Evolutionary conservation across 257 asterid species (phyloP).

Genomic region (Eucommia ulmoides): DNA sequence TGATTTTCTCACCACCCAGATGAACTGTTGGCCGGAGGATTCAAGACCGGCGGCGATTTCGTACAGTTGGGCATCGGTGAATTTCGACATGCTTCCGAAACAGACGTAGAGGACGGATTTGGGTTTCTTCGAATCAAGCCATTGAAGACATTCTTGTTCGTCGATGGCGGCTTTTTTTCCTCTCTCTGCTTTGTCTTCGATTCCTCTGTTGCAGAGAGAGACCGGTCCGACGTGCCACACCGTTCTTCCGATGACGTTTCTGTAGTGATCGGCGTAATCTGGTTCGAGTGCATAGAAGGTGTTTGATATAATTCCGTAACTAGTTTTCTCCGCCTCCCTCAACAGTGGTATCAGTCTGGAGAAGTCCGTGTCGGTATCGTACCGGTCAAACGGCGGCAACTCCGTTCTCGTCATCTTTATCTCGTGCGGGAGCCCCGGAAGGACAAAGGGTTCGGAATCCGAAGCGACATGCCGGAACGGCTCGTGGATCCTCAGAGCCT

Average conservation of each 20-base stretch:
- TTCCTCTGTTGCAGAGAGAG: constrained; percentile 20
- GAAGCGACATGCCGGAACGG: too few species aligned
- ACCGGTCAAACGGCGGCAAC: constrained; percentile 27
- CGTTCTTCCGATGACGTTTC: constrained; percentile 18
- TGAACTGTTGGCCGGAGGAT: constrained; percentile 25
- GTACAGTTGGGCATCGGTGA: constrained; percentile 16
- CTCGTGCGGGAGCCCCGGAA: constrained; percentile 26
- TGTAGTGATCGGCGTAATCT: constrained; percentile 22
- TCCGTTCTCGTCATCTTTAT: constrained; percentile 22
- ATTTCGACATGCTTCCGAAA: constrained; percentile 29
- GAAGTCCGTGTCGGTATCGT: constrained; percentile 16
- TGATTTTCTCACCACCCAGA: constrained; percentile 34
- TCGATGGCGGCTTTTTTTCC: constrained; percentile 24
- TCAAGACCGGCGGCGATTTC: constrained; percentile 33
- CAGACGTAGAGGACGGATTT: constrained; percentile 32
- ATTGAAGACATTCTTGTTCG: constrained; percentile 14
- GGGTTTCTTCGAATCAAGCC: constrained; percentile 25
- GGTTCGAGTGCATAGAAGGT: constrained; percentile 40
- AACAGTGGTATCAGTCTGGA: constrained; percentile 18
- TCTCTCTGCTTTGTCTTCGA: constrained; percentile 22
- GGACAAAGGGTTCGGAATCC: constrained; percentile 16
- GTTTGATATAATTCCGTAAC: constrained; percentile 33
- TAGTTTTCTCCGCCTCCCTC: constrained; percentile 18
- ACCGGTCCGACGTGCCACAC: constrained; percentile 72
- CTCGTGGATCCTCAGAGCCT: constrained; percentile 16